A percentile compares a stretch with the other conserved stretches of the same genome.
These are phyloP conservation scores for Ganoderma sinense DNA, from an alignment of 1,284 basidiomycete species.

Conservation along the genomic window DNA sequence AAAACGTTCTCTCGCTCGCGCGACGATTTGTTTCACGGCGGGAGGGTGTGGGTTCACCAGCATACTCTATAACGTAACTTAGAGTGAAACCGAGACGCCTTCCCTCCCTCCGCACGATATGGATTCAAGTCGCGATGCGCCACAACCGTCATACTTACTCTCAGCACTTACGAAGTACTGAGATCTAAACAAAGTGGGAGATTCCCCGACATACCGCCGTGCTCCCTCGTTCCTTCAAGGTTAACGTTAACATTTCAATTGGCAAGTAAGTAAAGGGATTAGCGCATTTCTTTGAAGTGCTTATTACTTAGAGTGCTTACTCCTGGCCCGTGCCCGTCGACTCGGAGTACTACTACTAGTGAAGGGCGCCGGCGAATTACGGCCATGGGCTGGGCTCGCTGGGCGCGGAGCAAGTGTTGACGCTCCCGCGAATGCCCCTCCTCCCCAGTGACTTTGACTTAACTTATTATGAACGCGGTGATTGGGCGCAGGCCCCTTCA, in stretches of 20 bases:
- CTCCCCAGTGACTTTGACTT: too few species aligned
- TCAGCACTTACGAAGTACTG: too few species aligned
- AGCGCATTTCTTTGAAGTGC: too few species aligned
- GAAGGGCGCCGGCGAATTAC: too few species aligned
- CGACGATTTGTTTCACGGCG: not conserved
- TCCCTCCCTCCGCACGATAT: not conserved
- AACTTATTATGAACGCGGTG: not conserved
- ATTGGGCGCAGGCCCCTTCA: not conserved
- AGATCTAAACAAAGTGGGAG: not conserved
- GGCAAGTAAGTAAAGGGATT: too few species aligned
- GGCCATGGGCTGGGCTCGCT: too few species aligned
- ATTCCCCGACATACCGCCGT: not conserved
- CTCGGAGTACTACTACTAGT: too few species aligned
- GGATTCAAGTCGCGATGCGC: not conserved
- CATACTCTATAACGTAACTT: not conserved
- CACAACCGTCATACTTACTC: not conserved
- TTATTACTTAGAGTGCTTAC: too few species aligned
- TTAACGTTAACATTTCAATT: not conserved
- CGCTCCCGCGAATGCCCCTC: constrained; percentile 1
- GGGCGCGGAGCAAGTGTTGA: not conserved
- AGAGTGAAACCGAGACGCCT: not conserved
- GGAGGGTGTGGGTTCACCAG: too few species aligned
- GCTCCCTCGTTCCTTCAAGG: not conserved
- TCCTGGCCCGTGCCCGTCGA: too few species aligned
- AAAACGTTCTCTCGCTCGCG: not conserved